phyloP scores from a whole-genome alignment of 2,329 filamentous ascomycete genomes.

The Pestalotiopsis sp. region DNA sequence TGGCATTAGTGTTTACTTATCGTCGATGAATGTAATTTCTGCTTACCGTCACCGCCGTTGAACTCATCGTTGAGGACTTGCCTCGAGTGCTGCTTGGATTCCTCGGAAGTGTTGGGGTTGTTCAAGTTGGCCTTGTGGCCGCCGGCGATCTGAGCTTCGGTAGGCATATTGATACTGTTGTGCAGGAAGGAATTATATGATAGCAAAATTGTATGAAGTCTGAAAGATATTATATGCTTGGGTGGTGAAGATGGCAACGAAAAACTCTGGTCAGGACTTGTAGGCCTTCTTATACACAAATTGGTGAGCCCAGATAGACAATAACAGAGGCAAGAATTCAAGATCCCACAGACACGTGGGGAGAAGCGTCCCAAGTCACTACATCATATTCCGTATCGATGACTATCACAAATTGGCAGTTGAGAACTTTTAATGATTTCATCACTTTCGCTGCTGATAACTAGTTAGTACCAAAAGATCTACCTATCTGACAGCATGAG shows the following conservation, averaged over 20 bases:
- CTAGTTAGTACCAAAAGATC: not conserved
- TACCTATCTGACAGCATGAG: not conserved
- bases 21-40: not conserved
- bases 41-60: slow-evolving; percentile 40
- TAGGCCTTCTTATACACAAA: not conserved
- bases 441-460: not conserved
- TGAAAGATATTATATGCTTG: too few relatives aligned
- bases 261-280: not conserved
- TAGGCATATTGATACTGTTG: slow-evolving; percentile 42
- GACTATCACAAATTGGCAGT: not conserved
- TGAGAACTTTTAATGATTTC: not conserved
- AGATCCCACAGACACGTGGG: not conserved
- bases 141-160: slow-evolving; percentile 52
- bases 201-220: not conserved
- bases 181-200: not conserved
- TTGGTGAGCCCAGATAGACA: not conserved
- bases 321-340: not conserved
- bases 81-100: slow-evolving; percentile 57
- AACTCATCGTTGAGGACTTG: slow-evolving; percentile 53
- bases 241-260: too few relatives aligned
- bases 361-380: not conserved
- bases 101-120: slow-evolving; percentile 57
- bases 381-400: not conserved
- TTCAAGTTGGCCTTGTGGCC: slow-evolving; percentile 62
- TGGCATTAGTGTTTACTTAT: not conserved